Evolutionary conservation across 345 rosid species (phyloP).

Genomic region (Syzygium grande): DNA sequence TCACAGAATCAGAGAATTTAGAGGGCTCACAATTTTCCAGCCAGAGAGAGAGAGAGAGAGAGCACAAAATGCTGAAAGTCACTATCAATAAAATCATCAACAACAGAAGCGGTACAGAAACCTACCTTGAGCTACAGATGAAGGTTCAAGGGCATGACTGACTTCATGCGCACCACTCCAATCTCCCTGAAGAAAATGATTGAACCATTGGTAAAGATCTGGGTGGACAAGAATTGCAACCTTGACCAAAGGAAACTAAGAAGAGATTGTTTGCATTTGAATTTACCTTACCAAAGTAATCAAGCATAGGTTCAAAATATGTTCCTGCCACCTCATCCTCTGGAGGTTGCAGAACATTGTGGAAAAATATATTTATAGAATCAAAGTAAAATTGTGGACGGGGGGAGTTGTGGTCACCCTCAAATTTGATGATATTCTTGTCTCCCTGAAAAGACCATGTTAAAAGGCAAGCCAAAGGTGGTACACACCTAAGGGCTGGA

Average conservation of each 20-base stretch:
- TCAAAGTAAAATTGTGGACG: constrained; percentile 97
- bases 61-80: background rate
- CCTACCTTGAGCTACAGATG: constrained; percentile 38
- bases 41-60: background rate
- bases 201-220: background rate
- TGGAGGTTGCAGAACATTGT: constrained; percentile 92
- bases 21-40: background rate
- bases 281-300: constrained; percentile 79
- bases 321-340: constrained; percentile 59
- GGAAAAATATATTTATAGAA: constrained; percentile 90
- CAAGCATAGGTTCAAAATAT: constrained; percentile 47
- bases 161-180: constrained; percentile 46
- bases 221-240: background rate
- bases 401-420: constrained; percentile 97
- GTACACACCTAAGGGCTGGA: background rate
- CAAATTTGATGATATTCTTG: constrained; percentile 94
- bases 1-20: background rate
- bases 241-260: background rate
- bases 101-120: background rate
- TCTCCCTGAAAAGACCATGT: constrained; percentile 56
- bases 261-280: constrained; percentile 5
- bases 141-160: constrained; percentile 37
- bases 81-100: background rate
- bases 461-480: background rate
- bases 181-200: constrained; percentile 45